Conservation (phyloP, 2,329 filamentous ascomycete genomes). For the Alternaria arborescens region DNA sequence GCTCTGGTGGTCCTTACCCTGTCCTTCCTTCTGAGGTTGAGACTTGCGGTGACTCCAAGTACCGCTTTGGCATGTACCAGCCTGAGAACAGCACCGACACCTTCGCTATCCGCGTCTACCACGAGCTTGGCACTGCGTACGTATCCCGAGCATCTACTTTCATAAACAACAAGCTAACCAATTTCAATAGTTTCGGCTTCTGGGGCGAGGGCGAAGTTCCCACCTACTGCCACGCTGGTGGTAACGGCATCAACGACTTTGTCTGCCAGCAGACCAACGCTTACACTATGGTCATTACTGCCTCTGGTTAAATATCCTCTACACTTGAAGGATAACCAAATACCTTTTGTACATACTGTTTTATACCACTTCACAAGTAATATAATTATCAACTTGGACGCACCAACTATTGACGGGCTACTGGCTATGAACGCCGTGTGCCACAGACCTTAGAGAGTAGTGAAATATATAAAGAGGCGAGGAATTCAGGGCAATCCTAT, state of each 20-base stretch:
- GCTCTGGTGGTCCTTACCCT: slow-evolving; percentile 19
- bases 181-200: not conserved
- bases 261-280: slow-evolving; percentile 25
- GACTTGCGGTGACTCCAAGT: slow-evolving; percentile 27
- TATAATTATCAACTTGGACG: not conserved
- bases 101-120: slow-evolving; percentile 25
- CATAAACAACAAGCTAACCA: not conserved
- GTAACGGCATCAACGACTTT: slow-evolving; percentile 27
- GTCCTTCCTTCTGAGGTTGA: slow-evolving; percentile 23
- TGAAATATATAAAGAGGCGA: no score
- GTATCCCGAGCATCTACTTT: not conserved
- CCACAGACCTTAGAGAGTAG: no score
- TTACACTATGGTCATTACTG: slow-evolving; percentile 23
- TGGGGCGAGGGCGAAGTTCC: slow-evolving; percentile 19
- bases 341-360: not conserved
- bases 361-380: not conserved
- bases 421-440: no score
- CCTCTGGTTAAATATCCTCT: not conserved
- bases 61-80: slow-evolving; percentile 28
- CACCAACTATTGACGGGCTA: no score
- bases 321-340: not conserved
- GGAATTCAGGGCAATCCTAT: no score
- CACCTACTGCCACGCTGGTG: slow-evolving; percentile 34
- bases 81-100: slow-evolving; percentile 6
- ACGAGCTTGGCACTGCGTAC: slow-evolving; percentile 19